These are phyloP conservation scores for Debaryomyces castellii DNA, from an alignment of 805 yeast species.

Conservation along the genomic window DNA sequence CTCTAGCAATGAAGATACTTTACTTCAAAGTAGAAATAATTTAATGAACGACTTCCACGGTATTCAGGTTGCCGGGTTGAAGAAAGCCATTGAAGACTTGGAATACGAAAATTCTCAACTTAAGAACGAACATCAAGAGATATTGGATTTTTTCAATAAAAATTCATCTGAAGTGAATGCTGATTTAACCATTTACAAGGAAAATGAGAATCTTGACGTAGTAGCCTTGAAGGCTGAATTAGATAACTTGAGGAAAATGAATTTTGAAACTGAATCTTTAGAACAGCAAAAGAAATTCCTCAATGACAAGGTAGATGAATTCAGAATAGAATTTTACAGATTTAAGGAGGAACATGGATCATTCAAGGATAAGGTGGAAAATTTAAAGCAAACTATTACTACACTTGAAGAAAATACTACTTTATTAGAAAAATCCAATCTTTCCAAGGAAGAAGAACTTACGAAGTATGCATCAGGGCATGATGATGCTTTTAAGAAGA, in stretches of 20 bases:
- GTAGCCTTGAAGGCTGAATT: conserved; percentile 5
- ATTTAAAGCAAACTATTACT: not conserved
- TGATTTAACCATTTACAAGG: conserved; percentile 2
- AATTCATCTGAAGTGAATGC: conserved; percentile 1
- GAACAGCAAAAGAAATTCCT: conserved; percentile 2
- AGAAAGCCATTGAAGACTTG: conserved; percentile 10
- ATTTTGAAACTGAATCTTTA: not conserved
- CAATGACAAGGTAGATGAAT: conserved; percentile 5
- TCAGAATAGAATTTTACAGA: conserved; percentile 9
- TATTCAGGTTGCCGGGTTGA: conserved; percentile 7
- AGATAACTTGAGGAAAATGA: conserved; percentile 5
- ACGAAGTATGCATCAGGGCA: not conserved
- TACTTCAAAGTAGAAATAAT: not conserved
- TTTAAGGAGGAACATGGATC: conserved; percentile 9
- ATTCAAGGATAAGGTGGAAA: not conserved
- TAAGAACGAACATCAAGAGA: conserved; percentile 9
- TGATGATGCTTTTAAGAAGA: not conserved
- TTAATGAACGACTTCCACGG: conserved; percentile 7
- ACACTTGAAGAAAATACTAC: not conserved
- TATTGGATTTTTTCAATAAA: conserved; percentile 1
- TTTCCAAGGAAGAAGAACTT: not conserved
- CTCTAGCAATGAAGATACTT: not conserved
- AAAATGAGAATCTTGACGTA: not conserved
- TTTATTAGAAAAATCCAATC: not conserved
- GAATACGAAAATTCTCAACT: conserved; percentile 11